Evolutionary conservation across 805 yeast genomes (phyloP).

Genomic region (Crinitomyces ghanaensis): DNA sequence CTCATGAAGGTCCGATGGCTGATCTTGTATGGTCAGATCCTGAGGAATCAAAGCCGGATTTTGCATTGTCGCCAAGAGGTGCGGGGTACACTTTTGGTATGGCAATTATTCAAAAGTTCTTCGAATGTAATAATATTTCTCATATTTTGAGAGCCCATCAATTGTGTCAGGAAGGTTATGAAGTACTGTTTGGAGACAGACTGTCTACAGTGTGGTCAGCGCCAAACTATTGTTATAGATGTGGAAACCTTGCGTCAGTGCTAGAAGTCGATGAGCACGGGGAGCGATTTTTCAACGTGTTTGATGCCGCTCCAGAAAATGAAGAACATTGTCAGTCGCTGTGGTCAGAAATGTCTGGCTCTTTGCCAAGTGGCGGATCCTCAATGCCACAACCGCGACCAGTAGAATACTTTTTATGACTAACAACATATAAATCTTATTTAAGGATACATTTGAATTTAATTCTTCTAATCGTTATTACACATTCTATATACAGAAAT

Average conservation of each 20-base stretch:
- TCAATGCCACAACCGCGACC: conserved; percentile 27
- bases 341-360: conserved; percentile 18
- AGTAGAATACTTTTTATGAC: conserved; percentile 41
- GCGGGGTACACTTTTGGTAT: conserved; percentile 96
- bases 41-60: conserved; percentile 67
- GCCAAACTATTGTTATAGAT: conserved; percentile 93
- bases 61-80: conserved; percentile 86
- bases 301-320: conserved; percentile 95
- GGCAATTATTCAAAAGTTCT: conserved; percentile 79
- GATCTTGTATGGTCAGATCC: conserved; percentile 99
- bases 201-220: conserved; percentile 98
- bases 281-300: conserved; percentile 71
- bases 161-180: conserved; percentile 92
- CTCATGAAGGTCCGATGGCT: conserved; percentile 99
- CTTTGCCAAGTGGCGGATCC: conserved; percentile 9
- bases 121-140: conserved; percentile 62
- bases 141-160: conserved; percentile 93
- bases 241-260: conserved; percentile 98
- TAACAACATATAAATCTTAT: background rate
- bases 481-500: background rate
- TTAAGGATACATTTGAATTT: too few relatives aligned
- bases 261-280: conserved; percentile 68
- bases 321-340: conserved; percentile 36
- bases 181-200: conserved; percentile 78
- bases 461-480: too few relatives aligned